Evolutionary conservation across 306 rosid genomes (phyloP), one percentile per base, ranked within the genome.

Genomic region (Casuarina cunninghamiana): DNA sequence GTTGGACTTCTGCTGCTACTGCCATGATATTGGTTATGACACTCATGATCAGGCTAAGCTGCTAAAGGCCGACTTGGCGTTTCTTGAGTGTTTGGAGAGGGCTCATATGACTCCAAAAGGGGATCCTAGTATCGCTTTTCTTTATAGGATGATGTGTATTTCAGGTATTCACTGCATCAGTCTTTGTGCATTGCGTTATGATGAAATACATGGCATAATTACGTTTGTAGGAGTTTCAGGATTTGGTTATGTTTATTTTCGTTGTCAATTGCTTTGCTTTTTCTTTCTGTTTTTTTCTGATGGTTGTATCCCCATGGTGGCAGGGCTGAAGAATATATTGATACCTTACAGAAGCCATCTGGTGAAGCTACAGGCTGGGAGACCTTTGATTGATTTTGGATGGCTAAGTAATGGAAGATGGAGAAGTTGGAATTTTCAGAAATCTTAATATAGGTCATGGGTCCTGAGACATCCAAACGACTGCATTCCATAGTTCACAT

Each of bases 21-120:
- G 98, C 82, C 98, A 94, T 79, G 98, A 94, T 81, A 90, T 94
- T 65, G 98, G 98, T 50, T 94, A 94, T 68, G 98, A 94, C 85
- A 83, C 88, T 83, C 98, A 92, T 77, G 91, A 87, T 83, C 97
- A 94, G 81, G 87, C 91, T 9, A 79, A 84, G 85, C 81, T 92
- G 41, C 83, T 94, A 60, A 82, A 88, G 89, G 97, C 97, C 62
- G 98, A 94, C 84, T 82, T 94, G 73, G 92, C 90, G 41, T 94
- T 94, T 90, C 93, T 94, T 0, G 97, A 94, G 72, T 94, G 98
- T 86, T 81, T 94, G 75, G 97, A 94, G 91, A 94, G 88, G 79
- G 90, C 75, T 51, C 78, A 88, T 81, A 91, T 91, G 97, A 72
- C 57, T 6, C 86, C 92, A 0, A 92, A 88, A 79, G 98, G 98